Evolutionary conservation across 148 eudicot species (phyloP).

Genomic region (Drosera capensis): DNA sequence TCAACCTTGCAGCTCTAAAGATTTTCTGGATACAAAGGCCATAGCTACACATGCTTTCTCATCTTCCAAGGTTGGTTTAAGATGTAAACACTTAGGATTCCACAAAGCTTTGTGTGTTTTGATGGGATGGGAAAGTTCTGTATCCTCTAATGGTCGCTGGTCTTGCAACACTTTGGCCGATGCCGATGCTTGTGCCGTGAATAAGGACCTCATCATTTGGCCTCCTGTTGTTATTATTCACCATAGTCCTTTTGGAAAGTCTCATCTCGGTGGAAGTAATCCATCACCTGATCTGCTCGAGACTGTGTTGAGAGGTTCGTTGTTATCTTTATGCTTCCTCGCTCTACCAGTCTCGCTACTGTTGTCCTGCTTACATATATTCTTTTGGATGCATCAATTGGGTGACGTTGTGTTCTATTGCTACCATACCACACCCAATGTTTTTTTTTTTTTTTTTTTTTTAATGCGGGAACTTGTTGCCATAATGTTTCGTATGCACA

Average conservation of each 20-base stretch:
- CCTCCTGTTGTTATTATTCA: constrained; percentile 52
- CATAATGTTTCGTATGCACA: too few relatives aligned
- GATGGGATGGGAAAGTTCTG: constrained; percentile 49
- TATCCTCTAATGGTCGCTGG: constrained; percentile 20
- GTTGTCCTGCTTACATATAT: background rate
- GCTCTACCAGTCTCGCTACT: background rate
- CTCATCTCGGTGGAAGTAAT: constrained; percentile 20
- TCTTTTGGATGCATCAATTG: background rate
- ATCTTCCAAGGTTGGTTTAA: constrained; percentile 34
- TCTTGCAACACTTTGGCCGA: constrained; percentile 22
- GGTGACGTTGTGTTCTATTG: too few relatives aligned
- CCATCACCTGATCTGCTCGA: constrained; percentile 18
- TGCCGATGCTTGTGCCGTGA: constrained; percentile 21
- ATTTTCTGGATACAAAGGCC: constrained; percentile 32
- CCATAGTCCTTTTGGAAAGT: constrained; percentile 15
- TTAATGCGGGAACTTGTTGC: too few relatives aligned
- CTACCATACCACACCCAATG: too few relatives aligned
- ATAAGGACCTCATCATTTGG: constrained; percentile 51
- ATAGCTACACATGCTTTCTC: constrained; percentile 39
- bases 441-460: too few relatives aligned
- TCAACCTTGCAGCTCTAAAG: constrained; percentile 23
- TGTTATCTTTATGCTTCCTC: background rate
- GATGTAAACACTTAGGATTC: constrained; percentile 44
- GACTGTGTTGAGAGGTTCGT: constrained; percentile 25
- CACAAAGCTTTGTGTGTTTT: constrained; percentile 58